phyloP scores from a whole-genome alignment of 768 basidiomycete genomes.

The Coprinopsis marcescibilis region DNA sequence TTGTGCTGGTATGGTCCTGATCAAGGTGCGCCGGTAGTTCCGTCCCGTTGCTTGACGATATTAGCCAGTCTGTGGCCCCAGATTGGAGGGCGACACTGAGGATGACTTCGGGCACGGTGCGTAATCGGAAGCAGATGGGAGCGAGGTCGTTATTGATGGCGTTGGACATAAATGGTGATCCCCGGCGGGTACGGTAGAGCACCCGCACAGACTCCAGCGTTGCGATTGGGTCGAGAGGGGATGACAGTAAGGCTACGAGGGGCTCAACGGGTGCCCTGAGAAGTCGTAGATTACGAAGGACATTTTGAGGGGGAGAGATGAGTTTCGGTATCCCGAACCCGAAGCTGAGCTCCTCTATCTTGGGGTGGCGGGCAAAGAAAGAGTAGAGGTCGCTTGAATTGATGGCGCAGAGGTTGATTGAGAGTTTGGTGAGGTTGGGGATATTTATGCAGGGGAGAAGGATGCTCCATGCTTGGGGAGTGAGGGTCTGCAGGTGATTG shows the following conservation, averaged over 20 bases:
- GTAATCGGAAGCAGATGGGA: conserved; percentile 8
- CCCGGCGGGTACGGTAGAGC: conserved; percentile 3
- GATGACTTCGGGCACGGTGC: conserved; percentile 1
- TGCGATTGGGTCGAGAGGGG: background rate
- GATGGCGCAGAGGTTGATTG: conserved; percentile 16
- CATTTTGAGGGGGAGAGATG: background rate
- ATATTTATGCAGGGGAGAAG: conserved; percentile 18
- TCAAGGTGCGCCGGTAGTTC: background rate
- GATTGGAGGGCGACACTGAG: background rate
- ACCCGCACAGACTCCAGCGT: conserved; percentile 5
- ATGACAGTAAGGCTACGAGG: conserved; percentile 7
- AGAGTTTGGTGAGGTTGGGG: conserved; percentile 19
- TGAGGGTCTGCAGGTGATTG: conserved; percentile 14
- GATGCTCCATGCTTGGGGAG: conserved; percentile 14
- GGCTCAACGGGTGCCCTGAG: conserved; percentile 11
- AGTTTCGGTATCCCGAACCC: conserved; percentile 11
- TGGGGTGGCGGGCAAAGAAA: conserved; percentile 17
- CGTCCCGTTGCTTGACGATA: background rate
- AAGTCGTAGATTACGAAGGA: conserved; percentile 2
- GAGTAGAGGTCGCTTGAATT: conserved; percentile 9
- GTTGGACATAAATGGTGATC: conserved; percentile 1
- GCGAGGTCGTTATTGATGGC: conserved; percentile 10
- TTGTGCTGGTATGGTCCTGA: too few relatives aligned
- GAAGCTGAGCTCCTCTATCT: conserved; percentile 11
- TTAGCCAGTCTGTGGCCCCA: conserved; percentile 4